Evolutionary conservation across 2,329 filamentous ascomycete genomes (phyloP), one percentile per base, ranked within the genome.

Genomic region (Colletotrichum gloeosporioides): DNA sequence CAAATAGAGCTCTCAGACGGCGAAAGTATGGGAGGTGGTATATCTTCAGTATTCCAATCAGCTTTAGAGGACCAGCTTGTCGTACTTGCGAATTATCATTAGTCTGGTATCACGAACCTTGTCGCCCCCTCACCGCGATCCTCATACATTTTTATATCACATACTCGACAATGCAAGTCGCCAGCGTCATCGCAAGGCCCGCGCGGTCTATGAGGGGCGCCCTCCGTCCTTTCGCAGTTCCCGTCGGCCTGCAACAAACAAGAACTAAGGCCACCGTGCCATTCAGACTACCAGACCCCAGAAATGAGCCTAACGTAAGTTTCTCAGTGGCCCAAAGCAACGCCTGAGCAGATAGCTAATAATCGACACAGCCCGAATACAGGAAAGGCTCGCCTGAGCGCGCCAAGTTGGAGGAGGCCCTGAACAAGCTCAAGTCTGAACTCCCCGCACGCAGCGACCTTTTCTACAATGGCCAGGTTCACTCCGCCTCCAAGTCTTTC

Each of bases 221-320:
- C 29, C 16, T 74, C 15, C 66, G 39, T 55, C 59, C 66, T 71
- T 74, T 79, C 73, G 75, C 80, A 31, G 78, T 15, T 66, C 72
- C 71, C 57, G 73, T 25, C 36, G 75, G 12, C 59, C 71, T 75
- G 13, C 29, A 79, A 6, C 81, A 82, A 74, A 78, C 34, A 62
- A 78, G 82, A 44, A 75, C 75, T 49, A 81, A 81, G 31, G 77
- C 80, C 0, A 83, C 80, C 9, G 71, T 79, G 3, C 83, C 83
- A 6, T 84, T 84, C 77, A 79, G 80, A 22, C 69, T 84, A 8
- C 83, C 83, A 4, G 81, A 78, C 32, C 78, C 81, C 55, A 79
- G 82, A 36, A 84, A 84, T 63, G 83, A 84, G 78, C 81, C 81
- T 49, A 84, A 83, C 69, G 82, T 83, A 31, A 75, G 81, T 69